Conservation (phyloP, 257 asterid genomes). For the Ajuga chamaepitys region DNA sequence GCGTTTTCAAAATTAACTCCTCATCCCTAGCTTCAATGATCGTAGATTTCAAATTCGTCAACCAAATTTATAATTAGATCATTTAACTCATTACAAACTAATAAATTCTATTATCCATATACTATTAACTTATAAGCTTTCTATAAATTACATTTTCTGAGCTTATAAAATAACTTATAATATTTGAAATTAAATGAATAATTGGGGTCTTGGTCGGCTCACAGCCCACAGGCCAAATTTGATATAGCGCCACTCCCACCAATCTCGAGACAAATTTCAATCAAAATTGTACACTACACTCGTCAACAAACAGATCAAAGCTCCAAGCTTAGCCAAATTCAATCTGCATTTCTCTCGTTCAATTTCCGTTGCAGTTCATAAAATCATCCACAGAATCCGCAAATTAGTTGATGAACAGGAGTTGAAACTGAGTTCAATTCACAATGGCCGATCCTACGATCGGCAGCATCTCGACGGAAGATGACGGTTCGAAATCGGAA, state of each 20-base stretch:
- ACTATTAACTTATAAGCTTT: no score
- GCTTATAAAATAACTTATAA: no score
- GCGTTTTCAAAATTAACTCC: no score
- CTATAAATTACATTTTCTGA: no score
- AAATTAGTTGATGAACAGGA: constrained; percentile 17
- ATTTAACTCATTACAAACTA: no score
- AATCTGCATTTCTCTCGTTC: constrained; percentile 3
- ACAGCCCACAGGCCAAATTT: no score
- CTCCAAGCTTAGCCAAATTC: not conserved
- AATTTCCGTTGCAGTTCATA: not conserved
- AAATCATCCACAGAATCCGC: not conserved
- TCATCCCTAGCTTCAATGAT: no score
- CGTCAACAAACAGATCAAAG: constrained; percentile 1
- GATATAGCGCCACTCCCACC: not conserved
- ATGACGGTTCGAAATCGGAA: constrained; percentile 26
- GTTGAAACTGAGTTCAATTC: constrained; percentile 16
- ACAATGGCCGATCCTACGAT: constrained; percentile 53
- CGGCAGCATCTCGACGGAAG: constrained; percentile 25
- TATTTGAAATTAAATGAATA: not conserved
- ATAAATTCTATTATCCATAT: no score
- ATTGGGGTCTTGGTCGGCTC: no score
- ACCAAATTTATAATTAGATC: no score
- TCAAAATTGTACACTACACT: constrained; percentile 3
- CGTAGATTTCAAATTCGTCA: no score
- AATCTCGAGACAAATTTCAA: not conserved